phyloP scores from a whole-genome alignment of 306 rosid species.

The Acacia crassicarpa region DNA sequence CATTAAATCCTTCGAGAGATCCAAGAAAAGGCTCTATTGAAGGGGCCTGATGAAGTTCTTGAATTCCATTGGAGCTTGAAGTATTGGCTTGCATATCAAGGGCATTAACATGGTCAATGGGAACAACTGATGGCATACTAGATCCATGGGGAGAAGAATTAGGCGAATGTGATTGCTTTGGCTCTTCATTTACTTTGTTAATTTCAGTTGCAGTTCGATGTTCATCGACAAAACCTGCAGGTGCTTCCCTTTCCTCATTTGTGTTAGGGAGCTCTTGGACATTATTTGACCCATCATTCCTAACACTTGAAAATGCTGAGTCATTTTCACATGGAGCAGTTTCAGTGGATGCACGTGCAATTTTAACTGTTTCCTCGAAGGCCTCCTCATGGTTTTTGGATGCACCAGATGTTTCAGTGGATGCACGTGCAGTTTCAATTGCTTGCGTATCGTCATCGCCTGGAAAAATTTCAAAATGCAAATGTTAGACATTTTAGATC shows the following conservation, averaged over 20 bases:
- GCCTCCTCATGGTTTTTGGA: constrained; percentile 33
- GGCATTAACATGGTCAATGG: constrained; percentile 8
- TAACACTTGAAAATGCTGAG: constrained; percentile 33
- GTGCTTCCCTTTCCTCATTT: constrained; percentile 36
- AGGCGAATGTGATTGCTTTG: constrained; percentile 21
- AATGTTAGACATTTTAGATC: constrained; percentile 16
- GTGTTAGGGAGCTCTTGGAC: constrained; percentile 23
- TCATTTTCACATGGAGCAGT: constrained; percentile 31
- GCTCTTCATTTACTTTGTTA: constrained; percentile 43
- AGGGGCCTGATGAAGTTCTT: constrained; percentile 39
- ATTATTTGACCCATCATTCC: constrained; percentile 28
- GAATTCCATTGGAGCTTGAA: constrained; percentile 35
- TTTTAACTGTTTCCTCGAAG: constrained; percentile 28
- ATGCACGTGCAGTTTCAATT: constrained; percentile 27
- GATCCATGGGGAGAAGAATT: constrained; percentile 28
- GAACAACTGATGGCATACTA: constrained; percentile 35
- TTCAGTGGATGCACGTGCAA: constrained; percentile 28
- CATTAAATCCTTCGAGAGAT: constrained; percentile 51
- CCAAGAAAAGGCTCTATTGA: constrained; percentile 61
- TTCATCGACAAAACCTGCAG: constrained; percentile 27
- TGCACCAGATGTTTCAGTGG: not conserved
- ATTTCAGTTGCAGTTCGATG: constrained; percentile 35
- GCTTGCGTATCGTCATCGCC: constrained; percentile 43
- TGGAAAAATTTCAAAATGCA: constrained; percentile 35
- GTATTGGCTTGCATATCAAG: constrained; percentile 40